Base-by-base conservation (phyloP, 2,329 filamentous ascomycete genomes). In the Colletotrichum tabaci region DNA sequence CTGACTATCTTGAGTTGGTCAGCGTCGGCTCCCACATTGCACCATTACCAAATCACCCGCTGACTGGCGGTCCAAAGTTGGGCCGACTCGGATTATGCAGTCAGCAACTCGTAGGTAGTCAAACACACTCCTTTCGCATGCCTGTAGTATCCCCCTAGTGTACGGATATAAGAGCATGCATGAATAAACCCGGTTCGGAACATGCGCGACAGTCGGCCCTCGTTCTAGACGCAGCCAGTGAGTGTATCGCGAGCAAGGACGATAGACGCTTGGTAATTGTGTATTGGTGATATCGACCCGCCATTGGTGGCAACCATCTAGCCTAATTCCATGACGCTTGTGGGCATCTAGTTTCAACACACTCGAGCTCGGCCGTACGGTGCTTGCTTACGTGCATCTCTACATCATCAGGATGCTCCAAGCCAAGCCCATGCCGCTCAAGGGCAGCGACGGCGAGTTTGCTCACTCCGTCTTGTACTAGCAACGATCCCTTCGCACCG, bases 301-400 rank as follows among this genome's bases (percentile, higher is more conserved):
- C 57, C 40, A 53, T 55, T 38, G 21, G 23, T 63, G 65, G 46
- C 40, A 53, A 57, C 23, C 26, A 47, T 63, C 53, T 68, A 71
- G 57, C 30, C 57, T 53, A 42, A 61, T 47, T 26, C 5, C 50
- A 46, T n/a, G 30, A 9, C 30, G 30, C 30, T 35, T 9, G 9
- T 10, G 8, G 9, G 9, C 30, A 9, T 35, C 57, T 53, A 42
- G 55, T 40, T 26, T 8, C 44, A 35, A 15, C 18, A 61, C 38
- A 1, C 16, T 47, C 42, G 35, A 50, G 26, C 26, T 38, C 16
- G 18, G 10, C 21, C 10, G 38, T 58, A 47, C 47, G 26, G 16
- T 46, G 26, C 15, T 18, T 42, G 55, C 47, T 47, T 44, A 23
- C 52, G 42, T 52, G 44, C 47, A 30, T n/a, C 15, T 18, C 61